Percentiles rank a stretch among this genome's conserved stretches.
phyloP scores from a whole-genome alignment of 2,329 filamentous ascomycete species.

The Parascedosporium putredinis region DNA sequence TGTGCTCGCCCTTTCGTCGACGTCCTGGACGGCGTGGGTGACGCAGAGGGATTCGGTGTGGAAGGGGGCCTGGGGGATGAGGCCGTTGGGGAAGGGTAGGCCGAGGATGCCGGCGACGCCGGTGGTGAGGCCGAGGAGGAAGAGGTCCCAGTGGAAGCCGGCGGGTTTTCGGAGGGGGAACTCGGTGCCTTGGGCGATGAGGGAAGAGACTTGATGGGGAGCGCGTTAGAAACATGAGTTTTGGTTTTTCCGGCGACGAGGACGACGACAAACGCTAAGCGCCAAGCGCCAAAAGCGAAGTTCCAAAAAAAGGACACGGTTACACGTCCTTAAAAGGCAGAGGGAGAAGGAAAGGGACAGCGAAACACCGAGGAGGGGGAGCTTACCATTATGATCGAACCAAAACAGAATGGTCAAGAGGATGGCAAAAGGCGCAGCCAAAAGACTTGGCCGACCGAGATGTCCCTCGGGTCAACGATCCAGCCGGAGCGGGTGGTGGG shows the following conservation, averaged over 20 bases:
- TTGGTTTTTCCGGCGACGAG: too few relatives aligned
- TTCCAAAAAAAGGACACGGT: too few relatives aligned
- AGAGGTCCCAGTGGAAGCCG: constrained; percentile 79
- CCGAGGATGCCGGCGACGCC: constrained; percentile 66
- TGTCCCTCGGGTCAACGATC: constrained; percentile 75
- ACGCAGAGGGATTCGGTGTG: constrained; percentile 73
- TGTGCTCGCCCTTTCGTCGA: constrained; percentile 42
- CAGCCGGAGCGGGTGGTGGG: constrained; percentile 65
- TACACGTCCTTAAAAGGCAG: too few relatives aligned
- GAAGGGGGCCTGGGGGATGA: constrained; percentile 76
- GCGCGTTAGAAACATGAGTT: too few relatives aligned
- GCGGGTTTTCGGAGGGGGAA: constrained; percentile 73
- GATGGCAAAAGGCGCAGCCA: constrained; percentile 78
- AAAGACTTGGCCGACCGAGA: constrained; percentile 63
- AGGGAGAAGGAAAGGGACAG: too few relatives aligned
- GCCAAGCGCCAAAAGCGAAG: too few relatives aligned
- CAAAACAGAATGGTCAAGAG: constrained; percentile 78
- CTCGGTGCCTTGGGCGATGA: constrained; percentile 75
- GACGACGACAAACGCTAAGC: too few relatives aligned
- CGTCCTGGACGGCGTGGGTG: constrained; percentile 41
- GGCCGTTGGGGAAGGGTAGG: constrained; percentile 70
- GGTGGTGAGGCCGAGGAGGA: constrained; percentile 69
- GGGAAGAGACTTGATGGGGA: constrained; percentile 66
- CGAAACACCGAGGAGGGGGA: too few relatives aligned
- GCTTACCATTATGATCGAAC: constrained; percentile 75